Evolutionary conservation across 2,329 filamentous ascomycete species (phyloP), one percentile per base, ranked within the genome.

Genomic region (Helminthosporium solani): DNA sequence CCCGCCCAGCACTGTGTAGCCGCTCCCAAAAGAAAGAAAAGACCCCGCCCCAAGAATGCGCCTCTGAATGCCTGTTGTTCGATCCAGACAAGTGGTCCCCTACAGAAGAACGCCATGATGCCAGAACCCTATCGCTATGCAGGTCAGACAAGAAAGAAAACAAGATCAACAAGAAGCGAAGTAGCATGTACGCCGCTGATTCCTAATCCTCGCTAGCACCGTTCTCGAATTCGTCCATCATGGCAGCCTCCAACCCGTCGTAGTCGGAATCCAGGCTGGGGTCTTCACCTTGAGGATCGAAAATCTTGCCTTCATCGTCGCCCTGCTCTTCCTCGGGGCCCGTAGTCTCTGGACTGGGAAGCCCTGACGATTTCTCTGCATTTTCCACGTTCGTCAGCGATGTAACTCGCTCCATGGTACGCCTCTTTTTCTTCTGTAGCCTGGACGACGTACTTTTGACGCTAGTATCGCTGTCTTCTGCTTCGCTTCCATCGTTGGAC

Each of bases 221-320:
- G 36, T 52, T 63, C 43, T 70, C 60, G 42, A 67, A 66, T 40
- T 70, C 40, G n/a, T 28, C 61, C 73, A 60, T 77, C 78, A 57
- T 64, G 71, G 71, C 71, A 2, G 66, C 70, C 21, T 69, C 65
- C 11, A 64, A 52, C 8, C 49, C 66, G n/a, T 81, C 79, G 65
- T 85, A 67, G 56, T 84, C 64, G 9, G 57, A 56, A 19, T 64
- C 76, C 43, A 79, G 78, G 23, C 70, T 71, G 2, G 63, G 49
- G 46, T 50, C 56, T 53, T 56, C 56, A 19, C 54, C 66, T 15
- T 59, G 63, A 19, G 54, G 55, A 41, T 61, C 68, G 8, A 57
- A 57, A 12, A 66, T 58, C 40, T 74, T 75, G 23, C 73, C 70
- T n/a, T 71, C 71, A 20, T 75, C 75, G 7, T 75, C 75, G 19